phyloP scores from a whole-genome alignment of 73 alveolate species.

The Breviolum minutum region DNA sequence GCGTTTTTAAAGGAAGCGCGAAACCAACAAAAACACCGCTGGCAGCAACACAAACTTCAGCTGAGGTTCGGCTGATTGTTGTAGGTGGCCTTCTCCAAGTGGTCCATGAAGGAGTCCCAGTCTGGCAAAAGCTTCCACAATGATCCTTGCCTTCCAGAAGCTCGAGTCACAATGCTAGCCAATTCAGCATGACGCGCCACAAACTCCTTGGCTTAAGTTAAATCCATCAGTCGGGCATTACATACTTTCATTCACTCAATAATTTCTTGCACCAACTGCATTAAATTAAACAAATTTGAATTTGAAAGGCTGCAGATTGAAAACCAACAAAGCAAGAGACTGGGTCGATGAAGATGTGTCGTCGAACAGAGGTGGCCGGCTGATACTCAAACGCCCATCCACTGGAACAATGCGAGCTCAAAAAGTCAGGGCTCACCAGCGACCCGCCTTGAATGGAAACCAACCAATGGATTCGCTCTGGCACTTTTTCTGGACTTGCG shows the following conservation, averaged over 20 bases:
- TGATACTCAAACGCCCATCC: neutral
- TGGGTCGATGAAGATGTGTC: neutral
- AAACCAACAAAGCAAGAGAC: too few species aligned
- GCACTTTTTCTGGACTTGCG: too few species aligned
- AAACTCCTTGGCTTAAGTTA: neutral
- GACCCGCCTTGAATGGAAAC: neutral
- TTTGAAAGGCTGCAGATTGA: too few species aligned
- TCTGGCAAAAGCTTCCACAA: neutral
- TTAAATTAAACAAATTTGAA: too few species aligned
- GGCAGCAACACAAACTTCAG: neutral
- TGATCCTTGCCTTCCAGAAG: neutral
- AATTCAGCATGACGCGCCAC: neutral
- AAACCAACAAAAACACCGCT: neutral
- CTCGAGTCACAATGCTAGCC: neutral
- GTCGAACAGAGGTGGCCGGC: neutral
- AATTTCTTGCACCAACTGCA: too few species aligned
- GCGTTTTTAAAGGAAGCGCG: too few species aligned
- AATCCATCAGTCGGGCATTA: too few species aligned
- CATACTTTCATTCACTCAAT: too few species aligned
- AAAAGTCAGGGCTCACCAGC: neutral
- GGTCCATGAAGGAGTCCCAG: neutral
- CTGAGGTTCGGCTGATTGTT: neutral
- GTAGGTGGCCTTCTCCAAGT: neutral
- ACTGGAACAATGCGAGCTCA: neutral
- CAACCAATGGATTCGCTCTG: too few species aligned